Evolutionary conservation across 306 rosid genomes (phyloP), one percentile per base, ranked within the genome.

Genomic region (Vigna angularis): DNA sequence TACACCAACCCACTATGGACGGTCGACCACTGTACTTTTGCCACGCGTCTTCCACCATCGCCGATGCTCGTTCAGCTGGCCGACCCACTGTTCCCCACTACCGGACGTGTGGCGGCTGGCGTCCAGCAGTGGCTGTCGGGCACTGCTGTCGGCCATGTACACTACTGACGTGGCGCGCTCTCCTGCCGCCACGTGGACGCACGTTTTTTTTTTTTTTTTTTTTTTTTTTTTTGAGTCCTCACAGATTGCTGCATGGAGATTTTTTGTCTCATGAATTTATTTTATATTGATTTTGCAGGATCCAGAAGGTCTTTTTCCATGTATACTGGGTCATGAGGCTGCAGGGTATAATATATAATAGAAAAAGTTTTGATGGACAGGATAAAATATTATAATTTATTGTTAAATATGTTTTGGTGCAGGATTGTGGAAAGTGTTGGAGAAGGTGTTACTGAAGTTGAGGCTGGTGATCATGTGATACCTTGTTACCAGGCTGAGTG

Each of bases 401-500:
- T 34, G 80, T 17, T 38, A 44, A 44, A 1, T 36, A 70, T 24
- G 30, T 11, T 71, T 53, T 80, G 55, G 68, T 63, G 30, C 88
- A 94, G 97, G 86, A 82, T 94, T 83, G 97, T 94, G 69, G 98
- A 94, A 78, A 92, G 97, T 75, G 90, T 94, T 83, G 98, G 98
- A 74, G 97, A 94, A 88, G 96, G 96, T 74, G 98, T 94, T 42
- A 90, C 89, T 71, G 84, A 70, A 16, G 94, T 94, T 88, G 91
- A 90, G 85, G 83, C 94, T 0, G 97, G 97, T 24, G 98, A 91
- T 85, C 98, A 90, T 85, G 98, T 94, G 64, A 94, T 94, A 34
- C 97, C 97, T 57, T 92, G 97, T 82, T 94, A 94, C 87, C 97
- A 92, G 79, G 98, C 97, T 52, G 98, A 94, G 80, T 94, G 98